Evolutionary conservation across 2,329 filamentous ascomycete species (phyloP), one percentile per base, ranked within the genome.

Genomic region (Epichloe brachyelytri): DNA sequence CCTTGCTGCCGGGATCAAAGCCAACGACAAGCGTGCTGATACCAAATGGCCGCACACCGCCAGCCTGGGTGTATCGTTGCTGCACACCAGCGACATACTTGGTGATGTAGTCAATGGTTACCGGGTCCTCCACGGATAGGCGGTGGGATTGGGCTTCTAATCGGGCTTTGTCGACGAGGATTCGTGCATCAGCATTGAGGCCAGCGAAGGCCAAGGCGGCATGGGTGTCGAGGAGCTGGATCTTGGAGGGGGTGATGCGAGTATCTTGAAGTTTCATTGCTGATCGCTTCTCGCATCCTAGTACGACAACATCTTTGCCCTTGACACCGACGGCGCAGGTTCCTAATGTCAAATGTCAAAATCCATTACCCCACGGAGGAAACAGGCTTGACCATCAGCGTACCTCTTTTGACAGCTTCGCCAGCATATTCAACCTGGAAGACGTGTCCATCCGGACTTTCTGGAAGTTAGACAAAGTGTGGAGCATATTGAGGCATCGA

Each of bases 181-280:
- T 98, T 66, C 93, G 83, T 63, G 94, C 93, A 72, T 98, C 93
- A 68, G 93, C 93, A 71, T 98, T 98, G 60, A 98, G 78, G 53
- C 93, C 93, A 56, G 93, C 93, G 63, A 98, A 98, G 58, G 93
- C 93, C 58, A 98, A 86, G 67, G 90, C 94, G 63, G 95, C 90
- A 72, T 98, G 93, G 64, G 83, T 87, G 70, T 98, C 93, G 65
- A 98, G 82, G 58, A 96, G 82, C 62, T 90, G 89, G 70, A 98
- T 96, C 79, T 98, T 98, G 61, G 93, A 97, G 12, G 22, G 22
- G 93, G 93, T 98, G 71, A 98, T 98, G 68, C 93, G 86, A 53
- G 94, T 98, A 71, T 98, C 93, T 78, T 98, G 93, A 54, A 98
- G 83, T 75, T 98, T 98, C 86, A 98, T 96, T 36, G 93, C 93